Conservation (phyloP, 768 basidiomycete genomes). For the Rhodotorula graminis region DNA sequence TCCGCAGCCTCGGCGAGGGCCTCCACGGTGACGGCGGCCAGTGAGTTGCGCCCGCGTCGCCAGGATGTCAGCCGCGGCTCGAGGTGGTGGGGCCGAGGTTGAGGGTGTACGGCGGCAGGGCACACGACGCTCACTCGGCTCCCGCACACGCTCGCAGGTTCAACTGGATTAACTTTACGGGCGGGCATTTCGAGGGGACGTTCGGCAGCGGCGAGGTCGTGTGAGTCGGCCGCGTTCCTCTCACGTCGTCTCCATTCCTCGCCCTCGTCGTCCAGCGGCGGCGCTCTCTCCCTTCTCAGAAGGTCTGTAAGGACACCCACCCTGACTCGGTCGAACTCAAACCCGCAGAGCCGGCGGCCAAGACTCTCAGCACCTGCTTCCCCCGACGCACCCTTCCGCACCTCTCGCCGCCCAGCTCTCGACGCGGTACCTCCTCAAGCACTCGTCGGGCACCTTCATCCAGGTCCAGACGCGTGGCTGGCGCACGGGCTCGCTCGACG, state of each 20-base stretch:
- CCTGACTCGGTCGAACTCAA: neutral
- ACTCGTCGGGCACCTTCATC: constrained; percentile 20
- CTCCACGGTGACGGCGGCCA: constrained; percentile 25
- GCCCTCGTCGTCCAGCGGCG: too few species aligned
- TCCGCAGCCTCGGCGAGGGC: constrained; percentile 23
- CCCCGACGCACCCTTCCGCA: constrained; percentile 12
- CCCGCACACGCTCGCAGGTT: neutral
- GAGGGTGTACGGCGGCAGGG: neutral
- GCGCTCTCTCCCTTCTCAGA: too few species aligned
- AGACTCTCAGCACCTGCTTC: constrained; percentile 27
- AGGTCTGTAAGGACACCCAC: too few species aligned
- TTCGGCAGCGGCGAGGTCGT: constrained; percentile 19
- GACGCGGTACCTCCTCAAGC: constrained; percentile 31
- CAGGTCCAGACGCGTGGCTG: constrained; percentile 34
- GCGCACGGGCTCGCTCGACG: constrained; percentile 27
- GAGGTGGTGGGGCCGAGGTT: neutral
- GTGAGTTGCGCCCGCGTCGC: neutral
- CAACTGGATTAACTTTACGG: constrained; percentile 36
- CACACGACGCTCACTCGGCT: neutral
- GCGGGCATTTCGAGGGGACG: constrained; percentile 19
- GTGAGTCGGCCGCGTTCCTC: neutral
- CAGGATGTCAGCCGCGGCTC: too few species aligned
- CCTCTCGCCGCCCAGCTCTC: constrained; percentile 20
- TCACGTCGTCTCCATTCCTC: too few species aligned
- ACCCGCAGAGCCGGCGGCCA: constrained; percentile 18